Conservation (phyloP, 1,284 basidiomycete species). For the Apiotrichum mycotoxinovorans region DNA sequence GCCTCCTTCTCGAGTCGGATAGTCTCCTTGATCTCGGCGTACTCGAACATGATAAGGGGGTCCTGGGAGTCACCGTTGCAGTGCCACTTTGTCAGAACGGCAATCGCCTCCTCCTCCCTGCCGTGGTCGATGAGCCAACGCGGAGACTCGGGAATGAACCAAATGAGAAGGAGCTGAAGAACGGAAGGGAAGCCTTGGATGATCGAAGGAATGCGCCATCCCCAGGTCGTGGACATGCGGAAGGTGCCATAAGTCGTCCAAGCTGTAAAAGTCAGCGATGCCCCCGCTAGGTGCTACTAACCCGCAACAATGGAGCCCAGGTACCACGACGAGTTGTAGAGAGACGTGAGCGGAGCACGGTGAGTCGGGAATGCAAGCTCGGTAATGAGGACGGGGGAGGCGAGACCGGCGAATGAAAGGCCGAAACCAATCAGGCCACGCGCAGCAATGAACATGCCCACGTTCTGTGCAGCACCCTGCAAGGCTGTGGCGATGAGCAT, state of each 20-base stretch:
- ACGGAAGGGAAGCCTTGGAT: constrained; percentile 50
- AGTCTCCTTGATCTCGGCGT: constrained; percentile 45
- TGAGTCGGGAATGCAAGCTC: constrained; percentile 73
- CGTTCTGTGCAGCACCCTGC: constrained; percentile 53
- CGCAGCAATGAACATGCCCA: constrained; percentile 62
- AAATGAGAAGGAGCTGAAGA: constrained; percentile 17
- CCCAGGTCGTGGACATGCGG: constrained; percentile 29
- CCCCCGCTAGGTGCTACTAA: not conserved
- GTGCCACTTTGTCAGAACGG: constrained; percentile 88
- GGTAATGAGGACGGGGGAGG: constrained; percentile 69
- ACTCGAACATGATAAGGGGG: constrained; percentile 44
- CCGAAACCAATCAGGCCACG: constrained; percentile 65
- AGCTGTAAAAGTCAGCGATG: not conserved
- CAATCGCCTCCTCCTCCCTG: constrained; percentile 51
- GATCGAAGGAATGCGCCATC: constrained; percentile 50
- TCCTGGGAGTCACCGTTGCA: constrained; percentile 31
- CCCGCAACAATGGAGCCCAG: constrained; percentile 13
- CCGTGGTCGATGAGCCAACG: constrained; percentile 25
- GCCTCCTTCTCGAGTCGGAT: constrained; percentile 24
- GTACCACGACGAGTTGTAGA: constrained; percentile 29
- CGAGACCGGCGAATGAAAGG: constrained; percentile 33
- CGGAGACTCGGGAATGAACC: constrained; percentile 29
- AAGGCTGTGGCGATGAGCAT: constrained; percentile 35
- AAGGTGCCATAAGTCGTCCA: constrained; percentile 27
- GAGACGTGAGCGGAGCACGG: constrained; percentile 56